Conservation (phyloP, 2,329 filamentous ascomycete species). For the Apiospora arundinis region DNA sequence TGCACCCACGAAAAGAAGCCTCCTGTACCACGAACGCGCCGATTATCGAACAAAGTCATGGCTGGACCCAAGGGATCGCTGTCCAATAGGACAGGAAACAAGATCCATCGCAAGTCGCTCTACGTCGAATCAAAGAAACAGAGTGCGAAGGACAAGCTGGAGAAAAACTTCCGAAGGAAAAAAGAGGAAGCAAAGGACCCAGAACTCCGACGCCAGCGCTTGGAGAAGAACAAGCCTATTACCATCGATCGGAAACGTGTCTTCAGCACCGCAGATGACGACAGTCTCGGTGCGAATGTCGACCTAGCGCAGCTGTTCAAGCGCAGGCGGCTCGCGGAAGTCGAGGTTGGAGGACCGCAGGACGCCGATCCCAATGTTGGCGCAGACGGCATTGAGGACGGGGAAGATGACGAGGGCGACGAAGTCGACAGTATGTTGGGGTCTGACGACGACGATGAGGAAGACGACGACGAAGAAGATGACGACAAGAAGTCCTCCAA, state of each 20-base stretch:
- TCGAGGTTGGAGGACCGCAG: slow-evolving; percentile 53
- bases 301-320: slow-evolving; percentile 64
- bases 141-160: slow-evolving; percentile 75
- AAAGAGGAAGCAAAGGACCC: slow-evolving; percentile 88
- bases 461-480: slow-evolving; percentile 45
- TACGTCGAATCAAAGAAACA: slow-evolving; percentile 82
- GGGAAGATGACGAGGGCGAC: slow-evolving; percentile 59
- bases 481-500: slow-evolving; percentile 46
- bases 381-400: slow-evolving; percentile 45
- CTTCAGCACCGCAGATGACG: slow-evolving; percentile 73
- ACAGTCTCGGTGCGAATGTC: slow-evolving; percentile 61
- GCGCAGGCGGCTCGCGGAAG: slow-evolving; percentile 58
- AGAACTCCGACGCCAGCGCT: slow-evolving; percentile 72
- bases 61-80: slow-evolving; percentile 28
- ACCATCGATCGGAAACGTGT: slow-evolving; percentile 88
- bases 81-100: slow-evolving; percentile 65
- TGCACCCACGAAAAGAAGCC: not conserved
- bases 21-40: not conserved
- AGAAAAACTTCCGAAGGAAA: slow-evolving; percentile 78
- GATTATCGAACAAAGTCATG: slow-evolving; percentile 18
- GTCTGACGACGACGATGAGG: slow-evolving; percentile 58
- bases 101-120: slow-evolving; percentile 77
- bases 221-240: slow-evolving; percentile 78
- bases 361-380: slow-evolving; percentile 51
- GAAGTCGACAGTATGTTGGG: slow-evolving; percentile 83